Conservation (phyloP, 106 monocot genomes). For the Ottelia alismoides region DNA sequence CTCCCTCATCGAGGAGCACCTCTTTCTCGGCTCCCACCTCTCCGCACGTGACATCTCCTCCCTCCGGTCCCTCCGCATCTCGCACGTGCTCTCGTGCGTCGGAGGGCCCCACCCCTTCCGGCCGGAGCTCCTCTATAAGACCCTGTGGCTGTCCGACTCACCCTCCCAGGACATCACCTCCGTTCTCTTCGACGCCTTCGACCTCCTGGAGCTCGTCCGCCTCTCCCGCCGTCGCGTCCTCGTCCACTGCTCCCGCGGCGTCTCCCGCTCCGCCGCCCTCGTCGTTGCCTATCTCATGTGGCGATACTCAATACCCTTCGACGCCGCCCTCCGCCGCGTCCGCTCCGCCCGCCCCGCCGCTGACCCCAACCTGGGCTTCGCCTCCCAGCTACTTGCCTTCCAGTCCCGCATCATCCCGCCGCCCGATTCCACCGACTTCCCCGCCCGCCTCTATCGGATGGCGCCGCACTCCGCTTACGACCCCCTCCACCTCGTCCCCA, state of each 20-base stretch:
- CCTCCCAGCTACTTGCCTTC: conserved; percentile 59
- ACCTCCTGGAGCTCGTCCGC: conserved; percentile 55
- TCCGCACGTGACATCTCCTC: conserved; percentile 42
- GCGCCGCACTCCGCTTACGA: conserved; percentile 70
- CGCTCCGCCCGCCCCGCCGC: conserved; percentile 32
- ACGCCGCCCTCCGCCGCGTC: conserved; percentile 43
- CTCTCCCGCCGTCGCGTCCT: conserved; percentile 22
- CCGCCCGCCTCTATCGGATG: conserved; percentile 24
- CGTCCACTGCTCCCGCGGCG: conserved; percentile 64
- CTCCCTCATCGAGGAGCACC: conserved; percentile 56
- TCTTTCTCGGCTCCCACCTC: conserved; percentile 56
- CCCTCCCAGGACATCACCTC: conserved; percentile 66
- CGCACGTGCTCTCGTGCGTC: conserved; percentile 77
- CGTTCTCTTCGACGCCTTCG: conserved; percentile 71
- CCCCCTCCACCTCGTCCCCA: conserved; percentile 70
- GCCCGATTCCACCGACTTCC: conserved; percentile 3
- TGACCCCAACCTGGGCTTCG: conserved; percentile 78
- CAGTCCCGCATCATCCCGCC: conserved; percentile 26
- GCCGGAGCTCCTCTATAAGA: conserved; percentile 37
- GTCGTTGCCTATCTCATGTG: conserved; percentile 80
- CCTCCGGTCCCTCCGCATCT: conserved; percentile 57
- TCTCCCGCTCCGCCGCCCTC: conserved; percentile 62
- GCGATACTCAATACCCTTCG: conserved; percentile 31
- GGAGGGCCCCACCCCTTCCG: conserved; percentile 63
- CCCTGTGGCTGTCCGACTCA: conserved; percentile 67